phyloP scores from a whole-genome alignment of 1,284 basidiomycete genomes.

The Apiotrichum gamsii region DNA sequence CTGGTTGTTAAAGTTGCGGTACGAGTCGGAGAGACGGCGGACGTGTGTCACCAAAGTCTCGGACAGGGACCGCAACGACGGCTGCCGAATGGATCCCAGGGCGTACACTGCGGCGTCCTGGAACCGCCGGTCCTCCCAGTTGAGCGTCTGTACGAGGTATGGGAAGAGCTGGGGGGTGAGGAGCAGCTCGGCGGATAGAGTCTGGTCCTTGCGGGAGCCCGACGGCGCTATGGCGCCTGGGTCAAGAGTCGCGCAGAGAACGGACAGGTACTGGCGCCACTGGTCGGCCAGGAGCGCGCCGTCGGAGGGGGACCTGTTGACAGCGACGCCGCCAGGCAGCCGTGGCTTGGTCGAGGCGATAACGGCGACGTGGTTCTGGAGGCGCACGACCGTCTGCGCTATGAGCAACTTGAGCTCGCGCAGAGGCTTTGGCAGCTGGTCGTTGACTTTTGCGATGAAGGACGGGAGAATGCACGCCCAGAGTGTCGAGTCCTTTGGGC shows the following conservation, averaged over 20 bases:
- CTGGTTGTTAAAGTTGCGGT: slow-evolving; percentile 15
- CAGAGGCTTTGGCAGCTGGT: slow-evolving; percentile 42
- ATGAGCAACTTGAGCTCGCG: slow-evolving; percentile 44
- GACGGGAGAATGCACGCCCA: slow-evolving; percentile 48
- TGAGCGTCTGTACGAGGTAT: slow-evolving; percentile 77
- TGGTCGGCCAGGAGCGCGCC: slow-evolving; percentile 65
- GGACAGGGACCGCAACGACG: slow-evolving; percentile 70
- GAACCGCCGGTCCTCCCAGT: slow-evolving; percentile 75
- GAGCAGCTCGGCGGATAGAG: slow-evolving; percentile 37
- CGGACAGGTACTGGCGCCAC: slow-evolving; percentile 81
- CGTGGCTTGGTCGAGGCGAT: slow-evolving; percentile 28
- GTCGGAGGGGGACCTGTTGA: slow-evolving; percentile 49
- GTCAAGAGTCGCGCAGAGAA: slow-evolving; percentile 64
- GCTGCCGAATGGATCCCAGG: slow-evolving; percentile 74
- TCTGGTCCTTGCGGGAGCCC: slow-evolving; percentile 50
- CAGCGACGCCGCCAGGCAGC: not conserved
- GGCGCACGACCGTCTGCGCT: slow-evolving; percentile 41
- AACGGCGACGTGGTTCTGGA: slow-evolving; percentile 45
- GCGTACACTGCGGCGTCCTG: slow-evolving; percentile 80
- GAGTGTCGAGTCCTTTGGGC: slow-evolving; percentile 43
- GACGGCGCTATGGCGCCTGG: slow-evolving; percentile 54
- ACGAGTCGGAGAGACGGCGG: slow-evolving; percentile 61
- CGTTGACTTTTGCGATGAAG: slow-evolving; percentile 41
- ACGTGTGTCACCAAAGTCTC: slow-evolving; percentile 76
- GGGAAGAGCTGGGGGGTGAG: slow-evolving; percentile 71